phyloP scores from a whole-genome alignment of 169 alveolate genomes.

The Plasmodium fragile region DNA sequence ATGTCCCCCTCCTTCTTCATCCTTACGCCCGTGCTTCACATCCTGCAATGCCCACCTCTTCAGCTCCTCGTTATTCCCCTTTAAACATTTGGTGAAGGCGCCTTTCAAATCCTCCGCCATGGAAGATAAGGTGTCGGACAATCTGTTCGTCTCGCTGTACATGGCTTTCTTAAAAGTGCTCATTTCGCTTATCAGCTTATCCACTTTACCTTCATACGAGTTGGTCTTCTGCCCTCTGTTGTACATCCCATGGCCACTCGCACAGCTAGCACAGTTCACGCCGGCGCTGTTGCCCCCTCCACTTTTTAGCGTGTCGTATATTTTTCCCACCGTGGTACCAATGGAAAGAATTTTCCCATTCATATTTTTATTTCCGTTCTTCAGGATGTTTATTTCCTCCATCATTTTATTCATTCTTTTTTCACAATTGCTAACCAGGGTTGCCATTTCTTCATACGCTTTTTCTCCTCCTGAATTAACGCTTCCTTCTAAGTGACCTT shows the following conservation, averaged over 20 bases:
- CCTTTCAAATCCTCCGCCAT: slow-evolving; percentile 17
- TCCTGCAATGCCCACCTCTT: slow-evolving; percentile 10
- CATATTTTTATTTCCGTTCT: slow-evolving; percentile 11
- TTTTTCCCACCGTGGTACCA: slow-evolving; percentile 14
- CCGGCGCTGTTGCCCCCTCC: background rate
- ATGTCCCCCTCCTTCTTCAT: background rate
- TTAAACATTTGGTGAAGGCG: background rate
- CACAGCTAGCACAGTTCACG: background rate
- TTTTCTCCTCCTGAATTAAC: background rate
- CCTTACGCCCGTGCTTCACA: background rate
- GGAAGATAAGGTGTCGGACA: background rate
- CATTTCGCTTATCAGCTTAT: slow-evolving; percentile 28
- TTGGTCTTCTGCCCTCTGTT: background rate
- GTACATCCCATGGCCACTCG: background rate
- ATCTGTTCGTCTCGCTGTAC: slow-evolving; percentile 4
- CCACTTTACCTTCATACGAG: background rate
- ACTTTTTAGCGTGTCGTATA: slow-evolving; percentile 14
- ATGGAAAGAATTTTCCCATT: slow-evolving; percentile 22
- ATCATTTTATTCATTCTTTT: slow-evolving; percentile 40
- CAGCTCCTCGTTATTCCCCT: slow-evolving; percentile 12
- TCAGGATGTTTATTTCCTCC: slow-evolving; percentile 32
- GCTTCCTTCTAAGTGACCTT: background rate
- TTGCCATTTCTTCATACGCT: background rate
- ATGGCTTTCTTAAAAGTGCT: slow-evolving; percentile 9
- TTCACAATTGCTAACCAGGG: background rate